Conservation (phyloP, 208 protist genomes). For the Leishmania braziliensis region DNA sequence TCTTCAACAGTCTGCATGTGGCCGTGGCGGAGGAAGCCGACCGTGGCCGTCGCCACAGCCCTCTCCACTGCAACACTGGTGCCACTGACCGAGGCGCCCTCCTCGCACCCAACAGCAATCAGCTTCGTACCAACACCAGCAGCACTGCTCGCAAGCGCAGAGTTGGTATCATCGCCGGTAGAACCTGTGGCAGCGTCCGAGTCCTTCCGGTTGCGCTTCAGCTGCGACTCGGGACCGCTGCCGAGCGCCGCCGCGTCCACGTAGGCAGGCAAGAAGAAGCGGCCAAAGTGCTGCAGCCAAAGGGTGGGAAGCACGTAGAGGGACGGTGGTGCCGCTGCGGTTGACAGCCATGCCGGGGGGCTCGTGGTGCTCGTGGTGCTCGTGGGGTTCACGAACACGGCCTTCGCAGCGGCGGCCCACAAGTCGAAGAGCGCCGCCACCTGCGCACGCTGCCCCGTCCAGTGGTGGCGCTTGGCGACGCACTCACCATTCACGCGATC, state of each 20-base stretch:
- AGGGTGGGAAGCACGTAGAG: constrained; percentile 59
- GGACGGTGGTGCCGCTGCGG: constrained; percentile 1
- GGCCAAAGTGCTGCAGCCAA: constrained; percentile 69
- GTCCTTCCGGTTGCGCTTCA: constrained; percentile 36
- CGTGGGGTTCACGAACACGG: constrained; percentile 29
- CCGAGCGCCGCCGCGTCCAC: constrained; percentile 40
- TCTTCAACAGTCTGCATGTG: constrained; percentile 16
- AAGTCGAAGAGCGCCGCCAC: constrained; percentile 20
- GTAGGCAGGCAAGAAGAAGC: constrained; percentile 57
- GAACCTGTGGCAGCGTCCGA: not conserved
- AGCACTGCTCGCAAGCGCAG: not conserved
- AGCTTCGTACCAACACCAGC: not conserved
- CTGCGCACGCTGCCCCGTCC: constrained; percentile 24
- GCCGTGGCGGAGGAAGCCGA: constrained; percentile 13
- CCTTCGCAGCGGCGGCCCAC: constrained; percentile 37
- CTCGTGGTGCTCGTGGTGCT: constrained; percentile 4
- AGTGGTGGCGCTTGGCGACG: constrained; percentile 26
- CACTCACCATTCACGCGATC: constrained; percentile 37
- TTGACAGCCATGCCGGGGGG: constrained; percentile 6
- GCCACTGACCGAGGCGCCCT: not conserved
- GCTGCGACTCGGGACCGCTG: constrained; percentile 31
- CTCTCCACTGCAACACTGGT: not conserved
- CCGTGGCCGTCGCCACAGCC: not conserved
- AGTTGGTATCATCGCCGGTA: not conserved
- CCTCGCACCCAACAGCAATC: not conserved